Evolutionary conservation across 495 filamentous ascomycete genomes (phyloP), one percentile per base, ranked within the genome.

Genomic region (Echria macrotheca): DNA sequence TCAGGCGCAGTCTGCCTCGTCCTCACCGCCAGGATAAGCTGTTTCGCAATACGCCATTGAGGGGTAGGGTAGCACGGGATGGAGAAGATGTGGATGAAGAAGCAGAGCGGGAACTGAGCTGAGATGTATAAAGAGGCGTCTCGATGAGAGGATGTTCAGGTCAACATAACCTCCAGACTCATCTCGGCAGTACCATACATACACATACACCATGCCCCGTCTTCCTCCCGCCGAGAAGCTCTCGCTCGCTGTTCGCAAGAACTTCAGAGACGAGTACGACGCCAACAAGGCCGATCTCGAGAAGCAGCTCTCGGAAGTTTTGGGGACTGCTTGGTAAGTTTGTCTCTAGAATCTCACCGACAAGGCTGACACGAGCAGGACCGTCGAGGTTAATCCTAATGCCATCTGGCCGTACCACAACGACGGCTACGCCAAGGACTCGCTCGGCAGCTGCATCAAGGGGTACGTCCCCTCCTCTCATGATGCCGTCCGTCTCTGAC

Each of bases 181-280:
- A n/a, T n/a, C n/a, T n/a, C n/a, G n/a, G n/a, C n/a, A n/a, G n/a
- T n/a, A n/a, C n/a, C n/a, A n/a, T n/a, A n/a, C n/a, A n/a, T n/a
- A n/a, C n/a, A n/a, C n/a, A n/a, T n/a, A n/a, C n/a, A n/a, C n/a
- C n/a, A 73, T 73, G 70, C 46, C 52, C 36, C 67, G 57, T 15
- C 59, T 69, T 21, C 67, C 69, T 5, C 64, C 71, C n/a, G 67
- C 65, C 35, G 71, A 69, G 56, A 78, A 77, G 57, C 63, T 80
- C 7, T 67, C 75, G n/a, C 71, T 80, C 46, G 74, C 69, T 19
- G 49, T 73, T 22, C 73, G 74, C 54, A 78, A 75, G 58, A 78
- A 75, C 55, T 55, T 22, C 74, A 76, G 76, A 3, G 76, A 80
- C 49, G 68, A 69, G 18, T 78, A 65, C 64, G 74, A 76, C n/a